phyloP scores from a whole-genome alignment of 306 rosid genomes.

The Hippophae rhamnoides region DNA sequence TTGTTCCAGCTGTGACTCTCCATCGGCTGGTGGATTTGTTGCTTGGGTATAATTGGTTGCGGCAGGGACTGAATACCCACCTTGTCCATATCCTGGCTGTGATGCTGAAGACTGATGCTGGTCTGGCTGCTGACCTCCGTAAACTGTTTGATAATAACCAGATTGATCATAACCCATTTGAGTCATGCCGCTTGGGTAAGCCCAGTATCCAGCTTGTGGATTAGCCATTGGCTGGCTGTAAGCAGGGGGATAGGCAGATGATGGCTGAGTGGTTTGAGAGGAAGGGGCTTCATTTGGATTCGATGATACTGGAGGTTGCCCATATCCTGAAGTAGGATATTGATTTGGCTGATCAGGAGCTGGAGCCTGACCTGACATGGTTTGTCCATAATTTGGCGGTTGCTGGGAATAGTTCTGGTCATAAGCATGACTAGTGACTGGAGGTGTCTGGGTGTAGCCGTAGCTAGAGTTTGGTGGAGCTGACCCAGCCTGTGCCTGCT shows the following conservation, averaged over 20 bases:
- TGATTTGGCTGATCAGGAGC: slow-evolving; percentile 20
- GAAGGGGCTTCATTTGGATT: slow-evolving; percentile 18
- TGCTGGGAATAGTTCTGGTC: slow-evolving; percentile 37
- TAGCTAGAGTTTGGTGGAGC: slow-evolving; percentile 28
- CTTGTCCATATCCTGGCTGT: slow-evolving; percentile 24
- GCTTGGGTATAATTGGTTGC: slow-evolving; percentile 13
- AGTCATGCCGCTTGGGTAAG: slow-evolving; percentile 22
- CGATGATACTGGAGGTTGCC: slow-evolving; percentile 23
- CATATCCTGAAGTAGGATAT: slow-evolving; percentile 22
- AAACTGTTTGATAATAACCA: slow-evolving; percentile 27
- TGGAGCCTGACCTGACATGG: slow-evolving; percentile 21
- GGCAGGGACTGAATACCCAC: slow-evolving; percentile 19
- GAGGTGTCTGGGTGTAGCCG: slow-evolving; percentile 21
- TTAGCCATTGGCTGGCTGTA: slow-evolving; percentile 18
- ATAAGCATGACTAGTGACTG: slow-evolving; percentile 18
- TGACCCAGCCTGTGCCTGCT: slow-evolving; percentile 18
- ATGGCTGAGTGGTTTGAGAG: slow-evolving; percentile 22
- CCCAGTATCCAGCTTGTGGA: slow-evolving; percentile 37
- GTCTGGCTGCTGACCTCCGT: slow-evolving; percentile 23
- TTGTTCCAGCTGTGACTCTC: slow-evolving; percentile 12
- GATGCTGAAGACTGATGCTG: slow-evolving; percentile 17
- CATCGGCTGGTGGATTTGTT: slow-evolving; percentile 12
- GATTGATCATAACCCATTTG: slow-evolving; percentile 26
- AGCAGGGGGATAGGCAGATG: slow-evolving; percentile 19
- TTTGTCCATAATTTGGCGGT: slow-evolving; percentile 27